Evolutionary conservation across 225 moss, liverwort and hornwort genomes (phyloP).

Genomic region (Bryum argenteum): DNA sequence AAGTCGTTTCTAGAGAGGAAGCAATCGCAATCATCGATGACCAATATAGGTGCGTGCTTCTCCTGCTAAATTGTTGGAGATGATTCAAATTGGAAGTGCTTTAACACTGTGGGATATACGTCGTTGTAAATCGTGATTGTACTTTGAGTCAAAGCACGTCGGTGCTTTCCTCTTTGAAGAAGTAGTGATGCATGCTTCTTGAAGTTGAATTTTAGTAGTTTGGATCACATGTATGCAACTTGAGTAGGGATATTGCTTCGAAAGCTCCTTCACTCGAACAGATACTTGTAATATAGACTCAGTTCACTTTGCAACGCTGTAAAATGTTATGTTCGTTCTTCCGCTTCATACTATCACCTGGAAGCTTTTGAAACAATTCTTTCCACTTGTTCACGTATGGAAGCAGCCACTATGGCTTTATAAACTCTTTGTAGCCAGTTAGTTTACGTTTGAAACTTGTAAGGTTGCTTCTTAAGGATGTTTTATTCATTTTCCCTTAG

Average conservation of each 20-base stretch:
- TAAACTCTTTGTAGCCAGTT: background rate
- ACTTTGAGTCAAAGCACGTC: constrained; percentile 6
- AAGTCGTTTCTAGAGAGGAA: constrained; percentile 78
- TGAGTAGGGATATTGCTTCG: no score
- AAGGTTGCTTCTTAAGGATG: background rate
- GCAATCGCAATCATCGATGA: constrained; percentile 89
- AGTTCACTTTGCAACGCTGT: no score
- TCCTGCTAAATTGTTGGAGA: constrained; percentile 2
- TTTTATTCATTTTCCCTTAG: no score
- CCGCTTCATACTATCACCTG: no score
- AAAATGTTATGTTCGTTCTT: no score
- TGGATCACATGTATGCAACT: background rate
- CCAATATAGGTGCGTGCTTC: constrained; percentile 71
- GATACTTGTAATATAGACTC: no score
- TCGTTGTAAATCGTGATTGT: background rate
- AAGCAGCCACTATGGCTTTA: no score
- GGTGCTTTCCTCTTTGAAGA: background rate
- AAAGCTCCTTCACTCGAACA: no score
- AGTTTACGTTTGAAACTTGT: background rate
- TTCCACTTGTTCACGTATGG: no score
- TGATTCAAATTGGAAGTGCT: background rate
- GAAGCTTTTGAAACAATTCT: no score
- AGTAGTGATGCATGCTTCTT: background rate
- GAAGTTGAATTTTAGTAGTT: background rate
- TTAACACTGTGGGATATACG: background rate